A percentile compares a stretch with the other conserved stretches of the same genome.
phyloP scores from a whole-genome alignment of 1,139 yeast genomes.

The Magnusiomyces starmeri region DNA sequence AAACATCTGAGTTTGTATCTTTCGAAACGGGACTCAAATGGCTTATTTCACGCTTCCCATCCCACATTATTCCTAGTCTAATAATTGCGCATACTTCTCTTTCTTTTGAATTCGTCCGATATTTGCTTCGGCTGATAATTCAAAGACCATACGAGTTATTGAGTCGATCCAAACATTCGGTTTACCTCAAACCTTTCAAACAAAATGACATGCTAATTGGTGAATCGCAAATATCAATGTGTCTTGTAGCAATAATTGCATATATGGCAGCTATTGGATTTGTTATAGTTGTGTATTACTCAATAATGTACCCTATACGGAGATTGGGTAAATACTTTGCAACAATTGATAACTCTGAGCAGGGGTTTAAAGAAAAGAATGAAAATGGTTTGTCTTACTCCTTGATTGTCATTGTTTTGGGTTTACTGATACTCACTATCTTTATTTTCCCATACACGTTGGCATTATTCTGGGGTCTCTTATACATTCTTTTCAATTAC shows the following conservation, averaged over 20 bases:
- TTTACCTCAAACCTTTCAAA: not conserved
- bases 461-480: constrained; percentile 9
- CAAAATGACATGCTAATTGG: constrained; percentile 7
- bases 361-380: not conserved
- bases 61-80: constrained; percentile 14
- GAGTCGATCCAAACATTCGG: not conserved
- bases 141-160: constrained; percentile 11
- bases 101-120: constrained; percentile 18
- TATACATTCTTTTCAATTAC: constrained; percentile 11
- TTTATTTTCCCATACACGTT: constrained; percentile 14
- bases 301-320: not conserved
- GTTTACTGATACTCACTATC: constrained; percentile 37
- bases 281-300: not conserved
- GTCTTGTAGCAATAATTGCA: not conserved
- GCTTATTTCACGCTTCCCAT: constrained; percentile 24
- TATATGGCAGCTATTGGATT: constrained; percentile 3
- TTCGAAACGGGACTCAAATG: constrained; percentile 44
- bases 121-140: constrained; percentile 17
- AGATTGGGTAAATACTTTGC: not conserved
- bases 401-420: not conserved
- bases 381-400: not conserved
- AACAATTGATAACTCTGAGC: not conserved
- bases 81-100: constrained; percentile 20
- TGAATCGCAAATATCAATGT: not conserved
- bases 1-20: constrained; percentile 40